Conservation (phyloP, 192 early-diverging fungal genomes). For the Coemansia guatemalensis region DNA sequence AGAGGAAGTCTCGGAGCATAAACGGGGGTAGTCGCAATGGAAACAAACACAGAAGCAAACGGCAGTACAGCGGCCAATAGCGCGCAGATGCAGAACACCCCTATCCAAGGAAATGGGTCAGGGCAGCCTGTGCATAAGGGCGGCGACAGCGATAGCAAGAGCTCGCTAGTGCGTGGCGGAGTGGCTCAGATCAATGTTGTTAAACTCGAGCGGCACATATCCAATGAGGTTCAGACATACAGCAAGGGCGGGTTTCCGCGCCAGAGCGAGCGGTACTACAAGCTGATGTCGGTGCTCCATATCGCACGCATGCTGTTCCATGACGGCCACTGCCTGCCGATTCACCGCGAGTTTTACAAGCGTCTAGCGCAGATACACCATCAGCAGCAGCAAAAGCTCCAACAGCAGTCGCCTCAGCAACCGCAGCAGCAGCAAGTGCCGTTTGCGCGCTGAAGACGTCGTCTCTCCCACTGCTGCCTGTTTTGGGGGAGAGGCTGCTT, state of each 20-base stretch:
- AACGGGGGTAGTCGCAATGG: not conserved
- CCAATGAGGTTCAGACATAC: constrained; percentile 47
- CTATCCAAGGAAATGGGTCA: constrained; percentile 5
- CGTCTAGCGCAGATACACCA: constrained; percentile 52
- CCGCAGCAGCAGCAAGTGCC: constrained; percentile 16
- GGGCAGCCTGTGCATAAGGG: constrained; percentile 1
- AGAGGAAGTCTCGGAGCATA: not conserved
- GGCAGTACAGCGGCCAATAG: constrained; percentile 5
- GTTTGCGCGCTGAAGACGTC: constrained; percentile 14
- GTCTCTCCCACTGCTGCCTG: not conserved
- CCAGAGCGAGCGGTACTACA: constrained; percentile 53
- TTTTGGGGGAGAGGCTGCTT: not conserved
- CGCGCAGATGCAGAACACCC: constrained; percentile 1
- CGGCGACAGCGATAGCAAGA: not conserved
- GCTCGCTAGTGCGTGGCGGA: constrained; percentile 41
- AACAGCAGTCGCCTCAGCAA: constrained; percentile 9
- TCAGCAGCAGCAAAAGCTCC: constrained; percentile 34
- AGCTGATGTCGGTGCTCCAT: constrained; percentile 54
- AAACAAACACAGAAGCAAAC: not conserved
- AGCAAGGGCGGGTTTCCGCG: constrained; percentile 49
- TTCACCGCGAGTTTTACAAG: constrained; percentile 53
- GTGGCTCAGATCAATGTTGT: constrained; percentile 44
- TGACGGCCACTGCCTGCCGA: constrained; percentile 49
- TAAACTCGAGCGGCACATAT: constrained; percentile 39
- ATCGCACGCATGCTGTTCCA: constrained; percentile 52